phyloP scores from a whole-genome alignment of 805 yeast species.

The Nakazawaea sp. region DNA sequence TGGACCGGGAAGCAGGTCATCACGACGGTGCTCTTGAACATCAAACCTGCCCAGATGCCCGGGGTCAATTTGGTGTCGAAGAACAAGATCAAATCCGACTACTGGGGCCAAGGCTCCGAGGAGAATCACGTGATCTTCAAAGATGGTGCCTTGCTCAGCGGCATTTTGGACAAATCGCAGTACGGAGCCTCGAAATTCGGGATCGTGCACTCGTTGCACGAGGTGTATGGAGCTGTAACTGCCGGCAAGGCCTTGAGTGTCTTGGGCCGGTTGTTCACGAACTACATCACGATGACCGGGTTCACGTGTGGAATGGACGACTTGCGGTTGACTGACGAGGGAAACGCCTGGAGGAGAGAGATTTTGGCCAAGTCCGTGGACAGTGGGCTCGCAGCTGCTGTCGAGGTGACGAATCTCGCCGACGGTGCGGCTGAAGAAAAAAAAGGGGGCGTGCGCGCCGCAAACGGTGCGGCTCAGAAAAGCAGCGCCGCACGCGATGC shows the following conservation, averaged over 20 bases:
- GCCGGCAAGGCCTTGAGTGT: constrained; percentile 90
- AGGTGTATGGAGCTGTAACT: constrained; percentile 84
- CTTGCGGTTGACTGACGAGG: constrained; percentile 83
- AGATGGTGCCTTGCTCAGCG: constrained; percentile 83
- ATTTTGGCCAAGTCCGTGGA: constrained; percentile 72
- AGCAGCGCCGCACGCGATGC: constrained; percentile 51
- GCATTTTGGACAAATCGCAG: constrained; percentile 95
- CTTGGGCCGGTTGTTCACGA: constrained; percentile 92
- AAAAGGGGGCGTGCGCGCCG: too few relatives aligned
- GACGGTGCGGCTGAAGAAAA: constrained; percentile 29
- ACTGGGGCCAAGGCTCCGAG: constrained; percentile 81
- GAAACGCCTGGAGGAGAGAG: constrained; percentile 83
- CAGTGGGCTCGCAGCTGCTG: constrained; percentile 87
- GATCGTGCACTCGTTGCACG: constrained; percentile 92
- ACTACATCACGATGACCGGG: constrained; percentile 85
- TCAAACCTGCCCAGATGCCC: constrained; percentile 81
- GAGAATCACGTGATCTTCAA: constrained; percentile 85
- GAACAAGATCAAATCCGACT: constrained; percentile 88
- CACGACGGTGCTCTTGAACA: constrained; percentile 82
- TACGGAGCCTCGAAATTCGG: constrained; percentile 98
- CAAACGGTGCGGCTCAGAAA: background rate
- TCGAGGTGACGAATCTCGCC: constrained; percentile 85
- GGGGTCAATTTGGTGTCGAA: constrained; percentile 81
- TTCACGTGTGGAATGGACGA: constrained; percentile 99
- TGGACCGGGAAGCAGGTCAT: constrained; percentile 99